Base-by-base conservation (phyloP, 2,329 filamentous ascomycete genomes). In the Fusarium pseudocircinatum region DNA sequence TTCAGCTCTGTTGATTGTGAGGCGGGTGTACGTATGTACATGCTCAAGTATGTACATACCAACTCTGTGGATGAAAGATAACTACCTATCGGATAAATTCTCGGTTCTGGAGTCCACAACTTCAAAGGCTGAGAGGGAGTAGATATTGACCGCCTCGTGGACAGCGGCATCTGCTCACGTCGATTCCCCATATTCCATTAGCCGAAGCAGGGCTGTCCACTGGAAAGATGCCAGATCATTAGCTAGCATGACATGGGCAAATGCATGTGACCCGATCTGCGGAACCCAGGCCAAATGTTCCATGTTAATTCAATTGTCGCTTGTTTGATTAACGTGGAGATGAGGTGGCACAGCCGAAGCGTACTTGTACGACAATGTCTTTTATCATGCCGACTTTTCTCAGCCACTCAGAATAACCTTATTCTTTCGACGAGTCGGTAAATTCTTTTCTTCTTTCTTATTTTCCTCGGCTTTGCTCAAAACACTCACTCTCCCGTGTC, bases 231-330 rank as follows among this genome's bases (percentile, higher is more conserved):
- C 70, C 72, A 77, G 70, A 75, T 77, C 68, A 65, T 64, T 65
- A 69, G 44, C 46, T 50, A 57, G 42, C 36, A 36, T 39, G 37
- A 46, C 69, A 75, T 67, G 61, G 67, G 63, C 65, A 65, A 68
- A 75, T 78, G 76, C 76, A 78, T 78, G 76, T 78, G 76, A 77
- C 75, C 61, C 65, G 59, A 77, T 77, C 68, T 73, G 69, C 70
- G 68, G 60, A 74, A 68, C 61, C 61, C 58, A 53, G 61, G n/a
- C 32, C 32, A 52, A 36, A 36, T 26, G 36, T 54, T 54, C 50
- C 50, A 54, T 54, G 34, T 40, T 26, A 54, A 26, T 34, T 56
- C 54, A 58, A 42, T 56, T 30, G 53, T 60, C 53, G 53, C 39
- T 67, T 67, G 46, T 46, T 40, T 50, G 47, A 65, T 62, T 59